Conservation (phyloP, 192 early-diverging fungal genomes). For the Thoreauomyces humboldtii region DNA sequence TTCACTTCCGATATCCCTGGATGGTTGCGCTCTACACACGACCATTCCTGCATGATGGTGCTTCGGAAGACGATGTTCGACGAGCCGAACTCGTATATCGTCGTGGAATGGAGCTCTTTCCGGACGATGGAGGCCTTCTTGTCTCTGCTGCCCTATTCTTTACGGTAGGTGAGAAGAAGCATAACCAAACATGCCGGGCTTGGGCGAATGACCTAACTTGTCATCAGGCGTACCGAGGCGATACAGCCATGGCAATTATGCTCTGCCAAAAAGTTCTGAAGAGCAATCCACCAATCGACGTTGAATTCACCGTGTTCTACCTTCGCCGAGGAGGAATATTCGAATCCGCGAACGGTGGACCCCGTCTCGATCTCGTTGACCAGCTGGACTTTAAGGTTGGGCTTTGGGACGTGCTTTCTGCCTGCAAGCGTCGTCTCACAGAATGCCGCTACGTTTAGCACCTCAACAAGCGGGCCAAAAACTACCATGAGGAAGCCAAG, state of each 20-base stretch:
- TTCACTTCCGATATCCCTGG: background rate
- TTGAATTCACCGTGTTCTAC: conserved; percentile 25
- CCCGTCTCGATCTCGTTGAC: conserved; percentile 13
- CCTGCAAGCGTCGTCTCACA: background rate
- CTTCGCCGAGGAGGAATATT: conserved; percentile 18
- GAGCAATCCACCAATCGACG: conserved; percentile 1
- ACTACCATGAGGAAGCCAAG: conserved; percentile 23
- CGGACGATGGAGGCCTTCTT: background rate
- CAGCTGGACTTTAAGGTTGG: conserved; percentile 18
- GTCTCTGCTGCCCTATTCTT: conserved; percentile 17
- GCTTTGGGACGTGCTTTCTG: background rate
- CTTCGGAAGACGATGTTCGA: conserved; percentile 8
- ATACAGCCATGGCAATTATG: conserved; percentile 24
- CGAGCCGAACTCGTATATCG: conserved; percentile 15
- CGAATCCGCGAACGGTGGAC: background rate
- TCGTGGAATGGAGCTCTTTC: conserved; percentile 19
- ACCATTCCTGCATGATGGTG: background rate
- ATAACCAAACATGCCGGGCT: background rate
- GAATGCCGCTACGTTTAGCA: background rate
- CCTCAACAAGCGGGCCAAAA: conserved; percentile 14
- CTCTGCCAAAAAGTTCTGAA: conserved; percentile 23
- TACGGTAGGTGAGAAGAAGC: background rate
- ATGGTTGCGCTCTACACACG: background rate
- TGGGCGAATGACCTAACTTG: background rate
- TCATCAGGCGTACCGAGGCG: conserved; percentile 8